Base-by-base conservation (phyloP, 306 rosid genomes). In the Abrus precatorius region DNA sequence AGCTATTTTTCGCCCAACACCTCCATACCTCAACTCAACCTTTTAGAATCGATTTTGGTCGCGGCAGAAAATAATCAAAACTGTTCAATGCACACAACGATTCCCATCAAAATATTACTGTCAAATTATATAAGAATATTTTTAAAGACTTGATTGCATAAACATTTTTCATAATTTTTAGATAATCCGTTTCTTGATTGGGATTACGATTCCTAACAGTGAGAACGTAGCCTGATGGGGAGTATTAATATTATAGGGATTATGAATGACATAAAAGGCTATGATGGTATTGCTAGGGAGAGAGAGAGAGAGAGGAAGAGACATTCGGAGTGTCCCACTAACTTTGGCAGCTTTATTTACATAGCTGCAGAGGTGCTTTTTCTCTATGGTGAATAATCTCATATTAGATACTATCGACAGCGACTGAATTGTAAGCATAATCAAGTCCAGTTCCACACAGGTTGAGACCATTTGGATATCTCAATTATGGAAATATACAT, bases 271-370 rank as follows among this genome's bases (percentile, higher is more conserved):
- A 41, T 66, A 55, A 36, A 36, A 36, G 38, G 47, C 53, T 66
- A 78, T 69, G 74, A 84, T 47, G 43, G 57, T 20, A 32, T 20
- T 20, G 44, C 55, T 76, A 60, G 32, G 71, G 27, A 70, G 77
- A 74, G 40, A 62, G 30, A 13, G 69, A 74, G 83, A 76, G 71
- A 62, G 48, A 64, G 50, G 84, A 87, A 85, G 92, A 87, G 97
- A 93, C 96, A 93, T 93, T 87, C 94, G 94, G 96, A 91, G 85
- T 91, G 97, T 89, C 94, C 96, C 97, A 91, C 92, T 48, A 84
- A 69, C 90, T 93, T 89, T 88, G 76, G 81, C 94, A 87, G 87
- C 92, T 85, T 86, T 90, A 47, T 30, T 36, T 34, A 47, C 59
- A 9, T 52, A 63, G 47, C 75, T 40, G 75, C 75, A 41, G 11